Conservation (phyloP, 345 rosid genomes). For the Balakata baccata region DNA sequence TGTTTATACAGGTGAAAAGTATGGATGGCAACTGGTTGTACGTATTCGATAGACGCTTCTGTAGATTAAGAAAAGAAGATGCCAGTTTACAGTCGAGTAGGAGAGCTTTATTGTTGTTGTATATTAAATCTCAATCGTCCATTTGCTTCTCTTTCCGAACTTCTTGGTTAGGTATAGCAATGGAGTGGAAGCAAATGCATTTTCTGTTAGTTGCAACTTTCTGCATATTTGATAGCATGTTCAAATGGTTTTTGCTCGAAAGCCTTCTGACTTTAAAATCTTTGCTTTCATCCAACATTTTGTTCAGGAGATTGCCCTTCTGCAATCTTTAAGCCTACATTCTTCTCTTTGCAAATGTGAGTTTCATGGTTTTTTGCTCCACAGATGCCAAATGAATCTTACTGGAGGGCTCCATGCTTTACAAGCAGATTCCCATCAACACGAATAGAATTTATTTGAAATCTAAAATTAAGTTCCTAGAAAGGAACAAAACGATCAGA, state of each 20-base stretch:
- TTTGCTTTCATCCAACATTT: too few relatives aligned
- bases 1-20: conserved; percentile 26
- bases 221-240: background rate
- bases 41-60: conserved; percentile 34
- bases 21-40: conserved; percentile 36
- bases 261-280: background rate
- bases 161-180: conserved; percentile 6
- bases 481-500: too few relatives aligned
- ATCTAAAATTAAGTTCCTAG: too few relatives aligned
- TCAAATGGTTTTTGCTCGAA: background rate
- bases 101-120: conserved; percentile 13
- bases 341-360: too few relatives aligned
- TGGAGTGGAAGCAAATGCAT: conserved; percentile 12
- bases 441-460: too few relatives aligned
- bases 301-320: too few relatives aligned
- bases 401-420: too few relatives aligned
- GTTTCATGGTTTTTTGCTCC: too few relatives aligned
- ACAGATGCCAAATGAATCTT: too few relatives aligned
- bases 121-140: conserved; percentile 9
- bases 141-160: conserved; percentile 11
- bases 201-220: background rate
- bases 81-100: conserved; percentile 5
- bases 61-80: conserved; percentile 23
- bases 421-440: too few relatives aligned
- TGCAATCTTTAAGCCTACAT: too few relatives aligned